Percentiles rank a stretch among this genome's conserved stretches.
phyloP scores from a whole-genome alignment of 306 rosid species.

The Vigna radiata region DNA sequence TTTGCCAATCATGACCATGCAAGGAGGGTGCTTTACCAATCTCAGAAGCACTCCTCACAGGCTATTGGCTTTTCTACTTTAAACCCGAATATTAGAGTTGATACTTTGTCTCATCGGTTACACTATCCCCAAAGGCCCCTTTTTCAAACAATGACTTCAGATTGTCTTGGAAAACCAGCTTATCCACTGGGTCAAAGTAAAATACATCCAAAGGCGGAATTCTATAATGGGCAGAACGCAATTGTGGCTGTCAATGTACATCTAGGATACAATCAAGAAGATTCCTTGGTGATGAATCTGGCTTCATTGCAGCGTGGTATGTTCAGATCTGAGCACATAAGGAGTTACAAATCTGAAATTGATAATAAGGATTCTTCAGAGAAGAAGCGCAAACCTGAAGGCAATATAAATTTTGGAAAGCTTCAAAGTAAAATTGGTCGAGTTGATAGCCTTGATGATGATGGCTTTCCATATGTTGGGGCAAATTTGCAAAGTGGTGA shows the following conservation, averaged over 20 bases:
- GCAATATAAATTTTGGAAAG: slow-evolving; percentile 82
- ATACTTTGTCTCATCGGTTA: slow-evolving; percentile 84
- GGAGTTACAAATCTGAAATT: slow-evolving; percentile 91
- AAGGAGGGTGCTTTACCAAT: slow-evolving; percentile 85
- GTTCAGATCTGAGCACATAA: slow-evolving; percentile 89
- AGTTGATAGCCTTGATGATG: slow-evolving; percentile 94
- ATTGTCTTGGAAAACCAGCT: slow-evolving; percentile 79
- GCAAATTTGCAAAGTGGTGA: slow-evolving; percentile 93
- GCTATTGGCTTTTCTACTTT: slow-evolving; percentile 86
- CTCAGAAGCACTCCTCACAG: slow-evolving; percentile 96
- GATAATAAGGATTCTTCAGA: slow-evolving; percentile 81
- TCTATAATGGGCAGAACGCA: slow-evolving; percentile 90
- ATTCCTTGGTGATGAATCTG: slow-evolving; percentile 92
- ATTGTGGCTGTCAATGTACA: slow-evolving; percentile 98
- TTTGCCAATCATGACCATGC: slow-evolving; percentile 99
- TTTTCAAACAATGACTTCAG: slow-evolving; percentile 77
- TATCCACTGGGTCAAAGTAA: slow-evolving; percentile 47
- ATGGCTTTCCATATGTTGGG: slow-evolving; percentile 88
- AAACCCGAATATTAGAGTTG: slow-evolving; percentile 83
- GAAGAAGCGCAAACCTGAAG: slow-evolving; percentile 81
- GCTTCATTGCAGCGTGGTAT: slow-evolving; percentile 98
- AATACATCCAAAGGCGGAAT: slow-evolving; percentile 72
- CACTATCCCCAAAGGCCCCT: slow-evolving; percentile 94
- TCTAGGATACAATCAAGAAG: slow-evolving; percentile 95
- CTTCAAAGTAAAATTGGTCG: slow-evolving; percentile 86